A percentile compares a stretch with the other conserved stretches of the same genome.
Evolutionary conservation across 148 eudicot genomes (phyloP).

Genomic region (Linanthus parryae): DNA sequence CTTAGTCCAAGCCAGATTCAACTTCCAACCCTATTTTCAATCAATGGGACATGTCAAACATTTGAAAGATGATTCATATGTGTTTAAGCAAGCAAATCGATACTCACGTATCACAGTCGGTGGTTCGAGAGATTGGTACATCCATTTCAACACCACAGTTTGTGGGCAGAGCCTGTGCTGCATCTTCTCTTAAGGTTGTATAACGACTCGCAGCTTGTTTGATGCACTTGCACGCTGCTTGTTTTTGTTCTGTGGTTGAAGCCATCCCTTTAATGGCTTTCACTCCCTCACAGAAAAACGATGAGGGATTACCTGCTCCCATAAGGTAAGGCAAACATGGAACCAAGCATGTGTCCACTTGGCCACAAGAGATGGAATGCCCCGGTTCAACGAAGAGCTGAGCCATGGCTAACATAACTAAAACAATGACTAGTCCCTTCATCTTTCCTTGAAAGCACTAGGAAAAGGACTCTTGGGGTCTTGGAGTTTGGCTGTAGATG

Average conservation of each 20-base stretch:
- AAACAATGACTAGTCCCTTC: constrained; percentile 10
- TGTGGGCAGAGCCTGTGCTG: constrained; percentile 15
- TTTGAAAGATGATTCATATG: no score
- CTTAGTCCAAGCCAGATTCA: no score
- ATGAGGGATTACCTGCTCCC: constrained; percentile 6
- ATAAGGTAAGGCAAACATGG: constrained; percentile 20
- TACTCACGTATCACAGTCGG: constrained; percentile 13
- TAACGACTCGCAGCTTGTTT: constrained; percentile 17
- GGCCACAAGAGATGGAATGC: constrained; percentile 17
- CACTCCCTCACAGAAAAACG: constrained; percentile 17
- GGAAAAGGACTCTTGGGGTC: background rate
- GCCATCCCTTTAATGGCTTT: constrained; percentile 6
- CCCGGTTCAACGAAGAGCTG: constrained; percentile 11
- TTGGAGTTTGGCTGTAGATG: background rate
- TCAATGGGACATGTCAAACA: no score
- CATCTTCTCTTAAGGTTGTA: constrained; percentile 10
- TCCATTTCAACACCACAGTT: constrained; percentile 20
- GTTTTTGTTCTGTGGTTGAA: constrained; percentile 5
- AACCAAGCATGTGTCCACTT: constrained; percentile 8
- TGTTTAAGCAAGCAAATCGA: no score
- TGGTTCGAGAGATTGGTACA: constrained; percentile 17
- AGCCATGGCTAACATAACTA: constrained; percentile 16
- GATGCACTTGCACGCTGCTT: constrained; percentile 16
- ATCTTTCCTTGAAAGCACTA: constrained; percentile 5
- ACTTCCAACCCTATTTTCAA: no score